phyloP scores from a whole-genome alignment of 2,329 filamentous ascomycete species.

The Aureobasidium sp. region DNA sequence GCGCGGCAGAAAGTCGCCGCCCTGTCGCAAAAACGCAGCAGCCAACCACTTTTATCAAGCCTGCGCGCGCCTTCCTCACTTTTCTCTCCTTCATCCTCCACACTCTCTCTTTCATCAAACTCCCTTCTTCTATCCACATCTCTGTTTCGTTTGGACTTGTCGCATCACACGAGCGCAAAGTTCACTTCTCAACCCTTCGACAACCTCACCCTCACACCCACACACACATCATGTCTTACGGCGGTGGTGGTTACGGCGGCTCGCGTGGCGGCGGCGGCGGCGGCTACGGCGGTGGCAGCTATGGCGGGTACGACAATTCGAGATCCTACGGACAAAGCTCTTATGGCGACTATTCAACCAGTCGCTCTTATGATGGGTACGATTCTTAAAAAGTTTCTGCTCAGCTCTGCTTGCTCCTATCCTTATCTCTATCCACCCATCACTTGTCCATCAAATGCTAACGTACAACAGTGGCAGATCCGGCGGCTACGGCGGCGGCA shows the following conservation, averaged over 20 bases:
- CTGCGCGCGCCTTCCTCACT: neutral
- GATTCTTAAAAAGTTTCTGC: slow-evolving; percentile 5
- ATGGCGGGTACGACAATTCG: slow-evolving; percentile 28
- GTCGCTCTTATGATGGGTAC: slow-evolving; percentile 13
- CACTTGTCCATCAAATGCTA: neutral
- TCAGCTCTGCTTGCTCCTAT: neutral
- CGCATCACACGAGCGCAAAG: neutral
- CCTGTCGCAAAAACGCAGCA: slow-evolving; percentile 11
- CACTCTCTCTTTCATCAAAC: slow-evolving; percentile 6
- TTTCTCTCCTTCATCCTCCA: slow-evolving; percentile 5
- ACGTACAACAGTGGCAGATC: slow-evolving; percentile 10
- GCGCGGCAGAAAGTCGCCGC: slow-evolving; percentile 10
- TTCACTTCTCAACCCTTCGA: slow-evolving; percentile 5
- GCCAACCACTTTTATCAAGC: slow-evolving; percentile 10
- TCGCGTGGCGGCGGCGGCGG: slow-evolving; percentile 29
- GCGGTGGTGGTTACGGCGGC: slow-evolving; percentile 42
- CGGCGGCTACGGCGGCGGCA: slow-evolving; percentile 13
- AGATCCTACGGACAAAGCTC: slow-evolving; percentile 31
- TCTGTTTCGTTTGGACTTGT: neutral
- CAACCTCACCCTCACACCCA: slow-evolving; percentile 15
- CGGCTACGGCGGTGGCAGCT: slow-evolving; percentile 27
- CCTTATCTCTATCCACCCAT: neutral
- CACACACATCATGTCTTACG: slow-evolving; percentile 60
- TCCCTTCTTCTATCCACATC: neutral
- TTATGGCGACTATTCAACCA: slow-evolving; percentile 28